phyloP scores from a whole-genome alignment of 495 filamentous ascomycete species.

The Pseudotulostoma volvatum region DNA sequence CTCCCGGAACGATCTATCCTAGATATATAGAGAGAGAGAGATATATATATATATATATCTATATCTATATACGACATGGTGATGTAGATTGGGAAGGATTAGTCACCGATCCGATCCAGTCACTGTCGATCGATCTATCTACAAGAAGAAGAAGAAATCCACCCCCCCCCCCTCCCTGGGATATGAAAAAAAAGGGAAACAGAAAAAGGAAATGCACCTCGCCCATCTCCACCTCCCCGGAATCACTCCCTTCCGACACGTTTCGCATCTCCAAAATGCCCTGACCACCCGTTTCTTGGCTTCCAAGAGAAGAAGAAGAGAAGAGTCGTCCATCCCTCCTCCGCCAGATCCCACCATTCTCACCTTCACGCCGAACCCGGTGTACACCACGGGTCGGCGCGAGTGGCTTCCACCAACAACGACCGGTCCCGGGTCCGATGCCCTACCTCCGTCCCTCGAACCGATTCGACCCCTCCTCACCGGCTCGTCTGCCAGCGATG shows the following conservation, averaged over 20 bases:
- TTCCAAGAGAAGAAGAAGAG: slow-evolving; percentile 30
- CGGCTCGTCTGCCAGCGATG: slow-evolving; percentile 10
- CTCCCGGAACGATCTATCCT: too few relatives aligned
- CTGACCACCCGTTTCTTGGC: slow-evolving; percentile 31
- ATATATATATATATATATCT: too few relatives aligned
- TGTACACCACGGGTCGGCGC: slow-evolving; percentile 82
- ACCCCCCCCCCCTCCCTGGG: too few relatives aligned
- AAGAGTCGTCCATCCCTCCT: slow-evolving; percentile 11
- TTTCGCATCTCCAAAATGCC: slow-evolving; percentile 32
- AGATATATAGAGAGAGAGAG: too few relatives aligned
- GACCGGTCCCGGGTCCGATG: slow-evolving; percentile 14
- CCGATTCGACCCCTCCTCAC: slow-evolving; percentile 18
- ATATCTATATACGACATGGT: too few relatives aligned
- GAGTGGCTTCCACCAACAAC: slow-evolving; percentile 39
- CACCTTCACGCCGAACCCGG: slow-evolving; percentile 68
- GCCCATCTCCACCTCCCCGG: slow-evolving; percentile 54
- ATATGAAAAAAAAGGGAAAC: too few relatives aligned
- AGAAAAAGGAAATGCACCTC: slow-evolving; percentile 36
- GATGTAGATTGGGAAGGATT: too few relatives aligned
- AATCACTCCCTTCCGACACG: slow-evolving; percentile 32
- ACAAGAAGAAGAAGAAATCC: too few relatives aligned
- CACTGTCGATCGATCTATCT: too few relatives aligned
- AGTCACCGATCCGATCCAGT: too few relatives aligned
- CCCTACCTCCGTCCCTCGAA: slow-evolving; percentile 24
- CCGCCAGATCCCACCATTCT: slow-evolving; percentile 53